phyloP scores from a whole-genome alignment of 345 rosid genomes.

The Citrus trifoliata region DNA sequence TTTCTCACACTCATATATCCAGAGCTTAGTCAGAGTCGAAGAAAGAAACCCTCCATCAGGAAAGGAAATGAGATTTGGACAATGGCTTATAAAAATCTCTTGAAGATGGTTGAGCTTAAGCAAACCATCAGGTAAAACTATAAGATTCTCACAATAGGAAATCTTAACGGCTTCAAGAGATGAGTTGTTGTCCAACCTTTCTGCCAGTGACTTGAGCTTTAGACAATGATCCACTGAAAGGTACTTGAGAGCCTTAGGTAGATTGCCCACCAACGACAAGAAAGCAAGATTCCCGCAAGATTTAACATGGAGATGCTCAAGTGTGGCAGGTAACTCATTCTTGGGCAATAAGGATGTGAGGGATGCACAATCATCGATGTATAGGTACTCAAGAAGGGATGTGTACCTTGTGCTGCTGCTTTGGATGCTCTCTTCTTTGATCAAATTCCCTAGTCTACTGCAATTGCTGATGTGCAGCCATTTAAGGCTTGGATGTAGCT shows the following conservation, averaged over 20 bases:
- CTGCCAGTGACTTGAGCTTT: constrained; percentile 4
- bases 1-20: background rate
- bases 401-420: too few species aligned
- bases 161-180: background rate
- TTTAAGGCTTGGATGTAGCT: background rate
- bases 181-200: background rate
- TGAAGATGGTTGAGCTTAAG: constrained; percentile 4
- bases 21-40: background rate
- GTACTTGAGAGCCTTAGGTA: background rate
- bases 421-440: background rate
- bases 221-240: background rate
- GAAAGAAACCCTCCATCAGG: constrained; percentile 1
- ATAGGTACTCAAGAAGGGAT: background rate
- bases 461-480: background rate
- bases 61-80: background rate
- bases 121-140: background rate
- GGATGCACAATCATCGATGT: background rate
- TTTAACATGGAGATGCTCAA: background rate
- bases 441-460: background rate
- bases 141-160: background rate
- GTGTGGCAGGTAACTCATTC: background rate
- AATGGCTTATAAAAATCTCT: background rate
- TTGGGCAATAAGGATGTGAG: background rate
- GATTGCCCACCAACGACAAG: background rate
- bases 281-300: background rate